phyloP scores from a whole-genome alignment of 805 yeast genomes.

The Hanseniaspora occidentalis region DNA sequence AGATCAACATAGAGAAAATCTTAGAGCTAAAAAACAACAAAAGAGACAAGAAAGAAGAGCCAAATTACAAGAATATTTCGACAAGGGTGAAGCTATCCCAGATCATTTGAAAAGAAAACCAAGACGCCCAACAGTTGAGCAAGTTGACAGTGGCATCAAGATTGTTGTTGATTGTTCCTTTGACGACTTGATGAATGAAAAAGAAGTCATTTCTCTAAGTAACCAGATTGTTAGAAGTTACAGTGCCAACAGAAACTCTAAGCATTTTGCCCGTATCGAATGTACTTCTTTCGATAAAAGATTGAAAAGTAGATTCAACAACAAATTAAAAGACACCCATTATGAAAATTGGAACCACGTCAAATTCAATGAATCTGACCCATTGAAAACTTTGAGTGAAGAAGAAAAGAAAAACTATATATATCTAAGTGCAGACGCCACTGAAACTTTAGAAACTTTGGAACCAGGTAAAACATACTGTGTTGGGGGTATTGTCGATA shows the following conservation, averaged over 20 bases:
- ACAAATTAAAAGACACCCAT: conserved; percentile 36
- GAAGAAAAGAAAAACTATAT: conserved; percentile 24
- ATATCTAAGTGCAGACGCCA: conserved; percentile 82
- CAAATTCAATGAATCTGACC: conserved; percentile 31
- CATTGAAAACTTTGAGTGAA: conserved; percentile 22
- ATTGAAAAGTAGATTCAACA: conserved; percentile 57
- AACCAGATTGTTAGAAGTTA: conserved; percentile 76
- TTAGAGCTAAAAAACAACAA: conserved; percentile 42
- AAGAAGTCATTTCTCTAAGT: conserved; percentile 55
- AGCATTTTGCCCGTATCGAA: conserved; percentile 41
- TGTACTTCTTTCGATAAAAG: conserved; percentile 56
- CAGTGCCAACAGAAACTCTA: conserved; percentile 57
- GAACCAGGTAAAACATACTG: conserved; percentile 66
- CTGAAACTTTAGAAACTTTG: conserved; percentile 48
- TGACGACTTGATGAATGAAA: conserved; percentile 78
- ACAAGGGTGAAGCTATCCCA: conserved; percentile 29
- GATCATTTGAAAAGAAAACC: conserved; percentile 28
- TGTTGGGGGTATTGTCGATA: conserved; percentile 94
- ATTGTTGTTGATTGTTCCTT: conserved; percentile 82
- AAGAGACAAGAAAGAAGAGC: conserved; percentile 30
- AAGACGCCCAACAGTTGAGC: conserved; percentile 28
- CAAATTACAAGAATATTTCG: conserved; percentile 23
- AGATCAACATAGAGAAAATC: conserved; percentile 41
- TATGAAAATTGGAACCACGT: conserved; percentile 57
- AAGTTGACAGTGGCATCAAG: conserved; percentile 34